Base-by-base conservation (phyloP, 2,329 filamentous ascomycete species). In the Penicillium brevicompactum region DNA sequence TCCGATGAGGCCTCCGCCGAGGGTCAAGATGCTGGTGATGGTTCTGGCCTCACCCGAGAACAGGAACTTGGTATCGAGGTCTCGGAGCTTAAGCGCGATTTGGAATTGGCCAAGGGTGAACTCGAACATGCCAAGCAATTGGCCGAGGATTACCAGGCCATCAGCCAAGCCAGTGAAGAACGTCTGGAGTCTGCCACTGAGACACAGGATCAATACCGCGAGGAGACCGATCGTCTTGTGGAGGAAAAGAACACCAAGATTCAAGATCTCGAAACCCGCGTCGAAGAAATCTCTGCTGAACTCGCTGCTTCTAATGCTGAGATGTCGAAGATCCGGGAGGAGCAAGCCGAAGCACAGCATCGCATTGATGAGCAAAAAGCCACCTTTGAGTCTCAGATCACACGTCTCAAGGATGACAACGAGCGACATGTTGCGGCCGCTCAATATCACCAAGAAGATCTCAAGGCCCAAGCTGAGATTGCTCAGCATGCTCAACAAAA, bases 381-480 rank as follows among this genome's bases (percentile, higher is more conserved):
- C 5, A 83, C 84, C 16, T 81, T 94, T 5, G 89, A 96, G 65
- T 82, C 88, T 9, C 91, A 97, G 67, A 86, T 97, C 50, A 80
- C 84, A 21, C 85, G 91, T 32, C 79, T 97, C 27, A 94, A 90
- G 71, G 91, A 95, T 46, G 89, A 96, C 63, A 88, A 89, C 55
- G 89, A 92, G 62, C 85, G 89, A 50, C 88, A 93, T 70, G 82
- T 86, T 57, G 89, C 91, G 57, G 88, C 92, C 47, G 87, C 91
- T 31, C 87, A 90, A 62, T 91, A 89, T 69, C 90, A 96, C 69
- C 91, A 95, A 70, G 89, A 96, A 66, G 92, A 97, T 66, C 84
- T 97, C 41, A 92, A 94, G 58, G 88, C 91, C 0, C 94, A 99
- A 73, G 92, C 93, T 27, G 90, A 95, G 43, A 97, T 99, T 67